Percentiles rank a stretch among this genome's conserved stretches.
Evolutionary conservation across 1,139 yeast genomes (phyloP).

Genomic region (Kodamaea alishanica): DNA sequence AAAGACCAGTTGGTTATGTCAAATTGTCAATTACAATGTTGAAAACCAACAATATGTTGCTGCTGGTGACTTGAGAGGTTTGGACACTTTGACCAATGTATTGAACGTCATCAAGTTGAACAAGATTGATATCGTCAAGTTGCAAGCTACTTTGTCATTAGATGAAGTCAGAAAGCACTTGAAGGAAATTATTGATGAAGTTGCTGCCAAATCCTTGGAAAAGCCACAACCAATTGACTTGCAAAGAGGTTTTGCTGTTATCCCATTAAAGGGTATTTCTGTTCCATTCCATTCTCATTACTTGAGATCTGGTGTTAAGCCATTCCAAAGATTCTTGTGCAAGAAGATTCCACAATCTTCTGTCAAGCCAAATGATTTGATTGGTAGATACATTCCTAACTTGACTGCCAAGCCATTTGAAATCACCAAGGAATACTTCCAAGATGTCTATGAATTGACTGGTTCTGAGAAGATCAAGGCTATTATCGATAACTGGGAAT

Average conservation of each 20-base stretch:
- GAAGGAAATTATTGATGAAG: slow-evolving; percentile 82
- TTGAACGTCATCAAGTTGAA: slow-evolving; percentile 88
- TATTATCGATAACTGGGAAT: slow-evolving; percentile 93
- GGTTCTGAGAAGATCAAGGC: slow-evolving; percentile 86
- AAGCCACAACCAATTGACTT: slow-evolving; percentile 96
- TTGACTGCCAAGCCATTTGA: slow-evolving; percentile 97
- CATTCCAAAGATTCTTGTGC: slow-evolving; percentile 94
- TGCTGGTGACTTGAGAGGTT: slow-evolving; percentile 95
- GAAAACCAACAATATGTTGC: slow-evolving; percentile 98
- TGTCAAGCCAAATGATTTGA: slow-evolving; percentile 88
- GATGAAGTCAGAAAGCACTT: slow-evolving; percentile 88
- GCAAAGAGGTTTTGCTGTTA: slow-evolving; percentile 97
- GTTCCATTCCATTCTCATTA: slow-evolving; percentile 99
- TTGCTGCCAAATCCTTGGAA: slow-evolving; percentile 70
- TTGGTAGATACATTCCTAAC: slow-evolving; percentile 96
- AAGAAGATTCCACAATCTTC: slow-evolving; percentile 95
- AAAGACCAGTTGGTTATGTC: slow-evolving; percentile 89
- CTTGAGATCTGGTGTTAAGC: slow-evolving; percentile 96
- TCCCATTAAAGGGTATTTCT: slow-evolving; percentile 96
- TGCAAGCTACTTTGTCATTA: slow-evolving; percentile 74
- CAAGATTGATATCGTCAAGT: slow-evolving; percentile 87
- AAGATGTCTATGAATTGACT: slow-evolving; percentile 90
- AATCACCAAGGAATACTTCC: slow-evolving; percentile 92
- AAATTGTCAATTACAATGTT: slow-evolving; percentile 96
- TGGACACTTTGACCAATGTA: slow-evolving; percentile 90